Percentiles rank a stretch among this genome's conserved stretches.
These are phyloP conservation scores for Phialocephala subalpina DNA, from an alignment of 2,329 filamentous ascomycete genomes.

Conservation along the genomic window DNA sequence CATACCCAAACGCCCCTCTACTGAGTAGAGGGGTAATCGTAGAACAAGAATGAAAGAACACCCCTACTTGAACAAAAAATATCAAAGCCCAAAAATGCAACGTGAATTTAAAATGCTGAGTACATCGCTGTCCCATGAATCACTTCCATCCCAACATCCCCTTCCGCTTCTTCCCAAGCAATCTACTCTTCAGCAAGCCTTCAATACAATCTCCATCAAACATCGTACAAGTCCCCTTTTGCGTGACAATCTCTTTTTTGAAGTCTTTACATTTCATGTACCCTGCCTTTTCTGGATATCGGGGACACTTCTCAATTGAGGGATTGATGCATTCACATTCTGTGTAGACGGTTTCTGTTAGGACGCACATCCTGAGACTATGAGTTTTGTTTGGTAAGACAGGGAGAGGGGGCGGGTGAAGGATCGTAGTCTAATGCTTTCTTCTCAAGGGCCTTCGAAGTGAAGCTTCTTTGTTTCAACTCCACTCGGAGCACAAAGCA, in stretches of 20 bases:
- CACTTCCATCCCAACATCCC: neutral
- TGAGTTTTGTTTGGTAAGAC: neutral
- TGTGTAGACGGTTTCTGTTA: neutral
- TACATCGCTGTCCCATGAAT: too few relatives aligned
- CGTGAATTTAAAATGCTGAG: too few relatives aligned
- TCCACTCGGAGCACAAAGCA: too few relatives aligned
- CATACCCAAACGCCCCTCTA: too few relatives aligned
- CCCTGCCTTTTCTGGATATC: neutral
- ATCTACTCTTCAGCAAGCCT: neutral
- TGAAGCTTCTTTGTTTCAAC: too few relatives aligned
- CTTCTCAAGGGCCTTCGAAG: too few relatives aligned
- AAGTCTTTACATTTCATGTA: conserved; percentile 1
- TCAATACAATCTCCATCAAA: neutral
- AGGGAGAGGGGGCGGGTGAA: too few relatives aligned
- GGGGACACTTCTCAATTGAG: neutral
- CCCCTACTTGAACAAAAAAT: too few relatives aligned
- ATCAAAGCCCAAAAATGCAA: too few relatives aligned
- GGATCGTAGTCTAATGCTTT: too few relatives aligned
- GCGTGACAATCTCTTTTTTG: neutral
- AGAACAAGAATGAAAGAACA: too few relatives aligned
- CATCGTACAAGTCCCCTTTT: neutral
- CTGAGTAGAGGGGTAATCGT: too few relatives aligned
- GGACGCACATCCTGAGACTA: neutral
- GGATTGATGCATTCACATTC: neutral
- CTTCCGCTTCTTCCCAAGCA: neutral